Evolutionary conservation across 2,329 filamentous ascomycete species (phyloP).

Genomic region (Curvularia sp.): DNA sequence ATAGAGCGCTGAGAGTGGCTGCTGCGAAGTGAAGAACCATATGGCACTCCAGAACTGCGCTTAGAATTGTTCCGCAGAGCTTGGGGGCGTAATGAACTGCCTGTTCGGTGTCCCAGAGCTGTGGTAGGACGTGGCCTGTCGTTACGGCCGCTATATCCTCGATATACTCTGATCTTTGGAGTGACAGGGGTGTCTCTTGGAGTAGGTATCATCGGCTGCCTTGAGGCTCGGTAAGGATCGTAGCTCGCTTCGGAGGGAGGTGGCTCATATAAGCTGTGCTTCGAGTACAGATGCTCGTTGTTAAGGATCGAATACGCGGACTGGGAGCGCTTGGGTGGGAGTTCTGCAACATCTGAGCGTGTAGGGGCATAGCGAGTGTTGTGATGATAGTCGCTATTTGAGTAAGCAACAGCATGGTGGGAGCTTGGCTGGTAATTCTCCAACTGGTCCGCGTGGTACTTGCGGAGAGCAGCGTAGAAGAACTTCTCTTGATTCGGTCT

Average conservation of each 20-base stretch:
- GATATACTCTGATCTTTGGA: constrained; percentile 73
- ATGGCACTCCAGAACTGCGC: constrained; percentile 43
- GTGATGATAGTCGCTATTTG: constrained; percentile 84
- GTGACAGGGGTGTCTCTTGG: constrained; percentile 61
- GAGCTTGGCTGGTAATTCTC: constrained; percentile 83
- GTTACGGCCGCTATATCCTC: constrained; percentile 49
- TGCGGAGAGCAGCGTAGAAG: constrained; percentile 85
- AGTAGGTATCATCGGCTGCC: constrained; percentile 55
- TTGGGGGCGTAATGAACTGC: constrained; percentile 53
- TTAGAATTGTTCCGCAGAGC: constrained; percentile 47
- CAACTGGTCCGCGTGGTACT: constrained; percentile 81
- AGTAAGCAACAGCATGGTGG: constrained; percentile 70
- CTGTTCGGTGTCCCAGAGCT: constrained; percentile 50
- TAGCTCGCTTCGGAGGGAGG: constrained; percentile 68
- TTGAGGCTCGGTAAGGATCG: constrained; percentile 81
- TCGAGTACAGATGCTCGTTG: constrained; percentile 58
- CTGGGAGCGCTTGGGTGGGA: constrained; percentile 54
- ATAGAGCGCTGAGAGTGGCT: constrained; percentile 37
- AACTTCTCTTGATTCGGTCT: constrained; percentile 89
- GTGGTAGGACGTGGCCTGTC: constrained; percentile 48
- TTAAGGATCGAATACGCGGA: constrained; percentile 65
- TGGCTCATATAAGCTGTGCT: constrained; percentile 59
- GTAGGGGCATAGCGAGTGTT: constrained; percentile 35
- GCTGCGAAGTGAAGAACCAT: constrained; percentile 42
- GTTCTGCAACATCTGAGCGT: constrained; percentile 40